These are phyloP conservation scores for Apium graveolens DNA, from an alignment of 129 eudicot species.

Conservation along the genomic window DNA sequence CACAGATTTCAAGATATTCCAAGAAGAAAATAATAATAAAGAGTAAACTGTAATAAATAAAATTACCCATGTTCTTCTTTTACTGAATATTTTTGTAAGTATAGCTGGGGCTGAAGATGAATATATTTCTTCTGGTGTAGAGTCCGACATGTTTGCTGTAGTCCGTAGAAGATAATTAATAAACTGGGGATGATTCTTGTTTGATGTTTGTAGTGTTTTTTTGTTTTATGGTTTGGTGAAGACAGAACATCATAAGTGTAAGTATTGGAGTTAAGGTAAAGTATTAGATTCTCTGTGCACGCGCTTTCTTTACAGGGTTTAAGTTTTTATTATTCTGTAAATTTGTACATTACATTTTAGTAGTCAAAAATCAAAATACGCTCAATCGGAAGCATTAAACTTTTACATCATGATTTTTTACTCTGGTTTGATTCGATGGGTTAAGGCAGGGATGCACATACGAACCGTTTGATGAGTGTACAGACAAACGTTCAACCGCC, in stretches of 20 bases:
- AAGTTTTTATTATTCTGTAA: not conserved
- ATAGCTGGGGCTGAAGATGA: slow-evolving; percentile 20
- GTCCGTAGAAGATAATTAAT: not conserved
- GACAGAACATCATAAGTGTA: not conserved
- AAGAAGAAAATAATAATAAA: slow-evolving; percentile 43
- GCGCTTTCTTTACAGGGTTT: not conserved
- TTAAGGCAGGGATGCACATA: too few species aligned
- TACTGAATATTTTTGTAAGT: slow-evolving; percentile 41
- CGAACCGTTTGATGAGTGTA: too few species aligned
- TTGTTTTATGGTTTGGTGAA: not conserved
- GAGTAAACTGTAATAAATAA: slow-evolving; percentile 54
- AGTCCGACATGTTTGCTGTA: slow-evolving; percentile 24
- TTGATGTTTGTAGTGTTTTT: not conserved
- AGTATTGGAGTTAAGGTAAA: not conserved
- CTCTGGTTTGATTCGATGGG: too few species aligned
- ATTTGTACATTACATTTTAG: not conserved
- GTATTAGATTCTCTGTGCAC: not conserved
- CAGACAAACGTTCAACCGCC: too few species aligned
- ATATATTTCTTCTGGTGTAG: not conserved
- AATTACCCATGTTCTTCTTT: slow-evolving; percentile 64
- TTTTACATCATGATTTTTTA: too few species aligned
- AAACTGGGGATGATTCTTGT: too few species aligned
- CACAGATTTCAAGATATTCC: slow-evolving; percentile 60
- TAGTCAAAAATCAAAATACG: too few species aligned
- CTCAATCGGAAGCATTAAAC: too few species aligned